Base-by-base conservation (phyloP, 805 yeast species). In the Wickerhamomyces strasburgensis region DNA sequence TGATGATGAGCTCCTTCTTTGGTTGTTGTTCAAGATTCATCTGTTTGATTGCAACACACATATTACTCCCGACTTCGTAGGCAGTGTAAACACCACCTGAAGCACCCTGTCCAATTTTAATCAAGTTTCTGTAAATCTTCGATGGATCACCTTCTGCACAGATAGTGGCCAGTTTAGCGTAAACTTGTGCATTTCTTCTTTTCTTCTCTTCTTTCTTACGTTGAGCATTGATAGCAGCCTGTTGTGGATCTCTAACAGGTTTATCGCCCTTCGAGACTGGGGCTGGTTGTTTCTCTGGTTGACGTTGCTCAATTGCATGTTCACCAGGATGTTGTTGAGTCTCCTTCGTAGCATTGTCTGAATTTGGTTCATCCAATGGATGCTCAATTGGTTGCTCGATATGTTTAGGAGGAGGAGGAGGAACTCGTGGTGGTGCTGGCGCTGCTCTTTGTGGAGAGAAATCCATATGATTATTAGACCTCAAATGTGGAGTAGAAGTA, bases 21-120 rank as follows among this genome's bases (percentile, higher is more conserved):
- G 98, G 98, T 61, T 93, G 99, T 51, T 82, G 83, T 48, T 85
- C 94, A 37, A 93, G 65, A 52, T 87, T 87, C 95, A 93, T 93
- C 65, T 93, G 97, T 58, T 93, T 93, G 50, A 93, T 85, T 7
- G 99, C 99, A 27, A 93, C 97, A 34, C 78, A 69, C 21, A 65
- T 64, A 38, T 68, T 67, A 16, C 70, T 68, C 14, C 72, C 70
- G 24, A 62, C 56, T 47, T 80, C 84, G 49, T 80, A 75, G 0
- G 97, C 97, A 21, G 93, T 86, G 53, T 81, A 93, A 21, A 93
- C 99, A 27, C 95, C 95, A 37, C 98, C 99, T 13, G 94, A 82
- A 0, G 98, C 98, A 54, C 99, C 98, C 64, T 93, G 98, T 1
- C 99, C 99, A 46, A 93, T 82, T 59, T 90, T 89, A 27, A 75